Percentiles rank a stretch among this genome's conserved stretches.
phyloP scores from a whole-genome alignment of 176 grass and related monocot genomes.

The Typha latifolia region DNA sequence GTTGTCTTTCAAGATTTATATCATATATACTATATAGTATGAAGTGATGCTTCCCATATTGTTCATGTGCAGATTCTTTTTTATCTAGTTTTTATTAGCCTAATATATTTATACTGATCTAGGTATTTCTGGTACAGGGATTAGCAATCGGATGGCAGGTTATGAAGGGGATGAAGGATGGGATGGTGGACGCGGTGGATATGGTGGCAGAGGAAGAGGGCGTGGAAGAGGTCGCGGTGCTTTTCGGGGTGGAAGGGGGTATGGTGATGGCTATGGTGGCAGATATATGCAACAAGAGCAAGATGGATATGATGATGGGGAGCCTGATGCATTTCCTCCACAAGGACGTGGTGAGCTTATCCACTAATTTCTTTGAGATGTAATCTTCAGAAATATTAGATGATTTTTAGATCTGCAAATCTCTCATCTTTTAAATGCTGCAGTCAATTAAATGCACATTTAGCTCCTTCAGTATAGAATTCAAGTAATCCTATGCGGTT shows the following conservation, averaged over 20 bases:
- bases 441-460: no score
- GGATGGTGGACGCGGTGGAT: constrained; percentile 22
- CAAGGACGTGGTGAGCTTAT: constrained; percentile 3
- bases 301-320: constrained; percentile 45
- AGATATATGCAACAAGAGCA: constrained; percentile 37
- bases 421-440: background rate
- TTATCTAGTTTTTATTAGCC: background rate
- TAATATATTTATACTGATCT: constrained; percentile 3
- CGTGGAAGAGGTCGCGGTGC: constrained; percentile 32
- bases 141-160: constrained; percentile 43
- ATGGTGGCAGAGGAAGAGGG: constrained; percentile 11
- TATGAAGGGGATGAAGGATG: constrained; percentile 33
- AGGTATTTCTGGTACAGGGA: constrained; percentile 19
- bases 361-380: background rate
- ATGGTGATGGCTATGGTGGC: constrained; percentile 33
- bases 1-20: constrained; percentile 10
- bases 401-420: background rate
- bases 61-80: background rate
- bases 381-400: background rate
- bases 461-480: no score
- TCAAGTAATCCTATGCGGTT: no score
- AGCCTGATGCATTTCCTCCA: constrained; percentile 28
- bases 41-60: background rate
- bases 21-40: background rate
- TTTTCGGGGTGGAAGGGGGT: constrained; percentile 29